phyloP scores from a whole-genome alignment of 768 basidiomycete genomes.

The Gloeostereum incarnatum region DNA sequence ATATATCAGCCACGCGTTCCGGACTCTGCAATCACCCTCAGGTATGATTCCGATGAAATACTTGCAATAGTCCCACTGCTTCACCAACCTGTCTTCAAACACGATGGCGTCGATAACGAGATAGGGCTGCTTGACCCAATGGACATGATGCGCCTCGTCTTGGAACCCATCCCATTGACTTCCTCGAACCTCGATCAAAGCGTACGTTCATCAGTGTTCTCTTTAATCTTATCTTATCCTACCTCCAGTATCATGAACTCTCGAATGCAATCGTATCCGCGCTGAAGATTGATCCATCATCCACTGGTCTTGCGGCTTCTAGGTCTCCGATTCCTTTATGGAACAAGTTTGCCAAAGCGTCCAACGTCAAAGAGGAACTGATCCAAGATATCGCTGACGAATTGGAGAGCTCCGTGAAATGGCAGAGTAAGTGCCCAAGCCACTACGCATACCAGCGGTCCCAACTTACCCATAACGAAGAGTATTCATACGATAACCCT shows the following conservation, averaged over 20 bases:
- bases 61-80: slow-evolving; percentile 39
- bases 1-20: slow-evolving; percentile 24
- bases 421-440: slow-evolving; percentile 32
- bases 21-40: slow-evolving; percentile 11
- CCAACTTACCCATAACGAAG: slow-evolving; percentile 11
- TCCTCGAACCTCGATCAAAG: not conserved
- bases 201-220: not conserved
- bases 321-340: slow-evolving; percentile 31
- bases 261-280: slow-evolving; percentile 14
- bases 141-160: slow-evolving; percentile 40
- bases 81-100: slow-evolving; percentile 36
- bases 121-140: slow-evolving; percentile 46
- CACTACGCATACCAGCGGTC: not conserved
- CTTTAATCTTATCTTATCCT: not conserved
- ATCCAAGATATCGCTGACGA: slow-evolving; percentile 35
- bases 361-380: slow-evolving; percentile 23
- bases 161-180: slow-evolving; percentile 13
- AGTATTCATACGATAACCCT: slow-evolving; percentile 40
- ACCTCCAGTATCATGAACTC: slow-evolving; percentile 19
- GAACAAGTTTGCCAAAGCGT: slow-evolving; percentile 27
- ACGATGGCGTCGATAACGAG: slow-evolving; percentile 21
- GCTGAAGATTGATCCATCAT: slow-evolving; percentile 15
- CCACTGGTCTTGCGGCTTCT: slow-evolving; percentile 15
- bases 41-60: slow-evolving; percentile 24
- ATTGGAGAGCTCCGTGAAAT: slow-evolving; percentile 38